Percentiles rank a stretch among this genome's conserved stretches.
These are phyloP conservation scores for Podila epigama DNA, from an alignment of 192 early-diverging fungal genomes.

Conservation along the genomic window DNA sequence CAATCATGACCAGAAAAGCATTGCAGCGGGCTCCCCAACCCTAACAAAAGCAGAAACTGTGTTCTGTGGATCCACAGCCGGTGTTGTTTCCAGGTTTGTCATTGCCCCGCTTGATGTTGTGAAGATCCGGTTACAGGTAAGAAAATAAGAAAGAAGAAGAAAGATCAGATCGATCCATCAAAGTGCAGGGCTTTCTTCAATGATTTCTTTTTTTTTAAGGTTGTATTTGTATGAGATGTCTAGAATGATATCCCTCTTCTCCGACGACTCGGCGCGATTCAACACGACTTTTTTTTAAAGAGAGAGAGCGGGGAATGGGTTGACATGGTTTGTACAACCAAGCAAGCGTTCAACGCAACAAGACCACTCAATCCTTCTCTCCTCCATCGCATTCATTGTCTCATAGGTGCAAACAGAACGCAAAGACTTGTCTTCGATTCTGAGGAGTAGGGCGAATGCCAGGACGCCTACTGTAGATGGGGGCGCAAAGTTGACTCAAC, in stretches of 20 bases:
- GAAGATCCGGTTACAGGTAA: slow-evolving; percentile 84
- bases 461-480: neutral
- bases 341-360: no score
- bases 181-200: no score
- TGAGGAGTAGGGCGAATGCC: slow-evolving; percentile 9
- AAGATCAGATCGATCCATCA: neutral
- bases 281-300: neutral
- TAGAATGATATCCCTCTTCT: no score
- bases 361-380: no score
- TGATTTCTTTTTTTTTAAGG: no score
- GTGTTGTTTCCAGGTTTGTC: slow-evolving; percentile 72
- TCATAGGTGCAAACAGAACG: slow-evolving; percentile 39
- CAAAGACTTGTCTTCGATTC: slow-evolving; percentile 28
- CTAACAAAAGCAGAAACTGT: slow-evolving; percentile 32
- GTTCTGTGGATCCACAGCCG: slow-evolving; percentile 42
- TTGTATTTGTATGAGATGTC: no score
- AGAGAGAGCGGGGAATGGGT: neutral
- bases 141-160: neutral
- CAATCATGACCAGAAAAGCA: slow-evolving; percentile 11
- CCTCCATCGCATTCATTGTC: neutral
- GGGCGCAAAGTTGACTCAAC: neutral
- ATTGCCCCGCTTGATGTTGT: slow-evolving; percentile 95
- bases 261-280: no score
- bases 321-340: no score
- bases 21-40: slow-evolving; percentile 16